Conservation (phyloP, 306 rosid species). For the Leucaena leucocephala region DNA sequence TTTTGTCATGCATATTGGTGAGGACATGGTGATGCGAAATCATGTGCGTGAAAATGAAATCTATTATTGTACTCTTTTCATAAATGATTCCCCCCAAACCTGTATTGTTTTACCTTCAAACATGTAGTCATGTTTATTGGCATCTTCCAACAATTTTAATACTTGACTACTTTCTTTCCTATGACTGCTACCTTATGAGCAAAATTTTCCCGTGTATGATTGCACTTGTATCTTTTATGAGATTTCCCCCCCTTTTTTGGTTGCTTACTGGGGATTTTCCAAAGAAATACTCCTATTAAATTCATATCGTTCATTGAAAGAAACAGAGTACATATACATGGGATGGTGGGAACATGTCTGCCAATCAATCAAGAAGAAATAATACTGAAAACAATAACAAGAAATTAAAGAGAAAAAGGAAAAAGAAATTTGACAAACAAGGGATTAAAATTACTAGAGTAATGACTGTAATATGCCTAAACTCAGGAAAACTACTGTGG, state of each 20-base stretch:
- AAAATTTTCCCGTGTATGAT: neutral
- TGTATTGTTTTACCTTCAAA: neutral
- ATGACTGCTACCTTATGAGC: neutral
- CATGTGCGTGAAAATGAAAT: slow-evolving; percentile 2
- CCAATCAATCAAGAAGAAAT: neutral
- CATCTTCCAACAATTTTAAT: slow-evolving; percentile 23
- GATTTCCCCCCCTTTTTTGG: neutral
- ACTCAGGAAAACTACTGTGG: too few relatives aligned
- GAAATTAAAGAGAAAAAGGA: neutral
- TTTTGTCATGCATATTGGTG: neutral
- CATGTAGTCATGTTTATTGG: slow-evolving; percentile 10
- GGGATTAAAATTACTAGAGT: too few relatives aligned
- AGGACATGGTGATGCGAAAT: slow-evolving; percentile 9
- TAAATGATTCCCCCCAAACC: neutral
- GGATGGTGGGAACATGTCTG: neutral
- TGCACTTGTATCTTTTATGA: slow-evolving; percentile 8
- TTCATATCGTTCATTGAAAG: neutral
- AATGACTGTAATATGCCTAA: too few relatives aligned
- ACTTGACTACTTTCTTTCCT: slow-evolving; percentile 6
- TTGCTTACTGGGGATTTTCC: neutral
- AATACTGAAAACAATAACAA: neutral
- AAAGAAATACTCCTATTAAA: neutral
- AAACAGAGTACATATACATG: neutral
- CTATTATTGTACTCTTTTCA: slow-evolving; percentile 30
- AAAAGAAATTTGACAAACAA: too few relatives aligned